Conservation (phyloP, 2,329 filamentous ascomycete species). For the Fusarium buxicola region DNA sequence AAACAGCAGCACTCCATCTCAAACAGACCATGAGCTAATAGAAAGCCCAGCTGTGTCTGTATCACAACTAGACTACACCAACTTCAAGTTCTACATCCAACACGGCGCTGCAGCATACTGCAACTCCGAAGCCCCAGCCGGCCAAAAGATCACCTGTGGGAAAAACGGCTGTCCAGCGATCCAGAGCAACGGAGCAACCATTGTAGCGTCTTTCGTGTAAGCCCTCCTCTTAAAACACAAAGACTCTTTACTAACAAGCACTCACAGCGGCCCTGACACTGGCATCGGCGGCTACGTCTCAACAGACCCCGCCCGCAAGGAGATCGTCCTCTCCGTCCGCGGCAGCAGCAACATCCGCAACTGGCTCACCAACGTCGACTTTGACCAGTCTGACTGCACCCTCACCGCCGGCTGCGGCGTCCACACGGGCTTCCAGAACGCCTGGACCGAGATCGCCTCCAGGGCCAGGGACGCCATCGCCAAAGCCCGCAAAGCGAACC, state of each 20-base stretch:
- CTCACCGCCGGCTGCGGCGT: conserved; percentile 59
- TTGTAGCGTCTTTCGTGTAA: conserved; percentile 58
- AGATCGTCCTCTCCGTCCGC: conserved; percentile 71
- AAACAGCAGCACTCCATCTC: conserved; percentile 14
- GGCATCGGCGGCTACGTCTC: conserved; percentile 65
- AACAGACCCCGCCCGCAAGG: conserved; percentile 59
- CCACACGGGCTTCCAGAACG: conserved; percentile 69
- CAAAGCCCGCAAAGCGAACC: conserved; percentile 58
- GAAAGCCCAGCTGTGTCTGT: conserved; percentile 15
- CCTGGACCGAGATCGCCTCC: conserved; percentile 65
- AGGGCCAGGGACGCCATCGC: conserved; percentile 58
- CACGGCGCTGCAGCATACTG: conserved; percentile 66
- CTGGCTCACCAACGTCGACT: conserved; percentile 67
- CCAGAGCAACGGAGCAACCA: conserved; percentile 55
- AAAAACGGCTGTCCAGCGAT: conserved; percentile 58
- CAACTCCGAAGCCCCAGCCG: conserved; percentile 57
- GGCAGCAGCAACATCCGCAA: conserved; percentile 70
- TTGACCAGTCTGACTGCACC: conserved; percentile 47
- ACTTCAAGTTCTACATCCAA: conserved; percentile 62
- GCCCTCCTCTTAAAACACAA: conserved; percentile 21
- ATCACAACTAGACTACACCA: conserved; percentile 47
- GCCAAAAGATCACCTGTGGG: conserved; percentile 57
- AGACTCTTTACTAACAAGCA: conserved; percentile 34
- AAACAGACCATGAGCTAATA: neutral
- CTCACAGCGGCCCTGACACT: conserved; percentile 53